Conservation (phyloP, 495 filamentous ascomycete genomes). For the Penicillium nucicola region DNA sequence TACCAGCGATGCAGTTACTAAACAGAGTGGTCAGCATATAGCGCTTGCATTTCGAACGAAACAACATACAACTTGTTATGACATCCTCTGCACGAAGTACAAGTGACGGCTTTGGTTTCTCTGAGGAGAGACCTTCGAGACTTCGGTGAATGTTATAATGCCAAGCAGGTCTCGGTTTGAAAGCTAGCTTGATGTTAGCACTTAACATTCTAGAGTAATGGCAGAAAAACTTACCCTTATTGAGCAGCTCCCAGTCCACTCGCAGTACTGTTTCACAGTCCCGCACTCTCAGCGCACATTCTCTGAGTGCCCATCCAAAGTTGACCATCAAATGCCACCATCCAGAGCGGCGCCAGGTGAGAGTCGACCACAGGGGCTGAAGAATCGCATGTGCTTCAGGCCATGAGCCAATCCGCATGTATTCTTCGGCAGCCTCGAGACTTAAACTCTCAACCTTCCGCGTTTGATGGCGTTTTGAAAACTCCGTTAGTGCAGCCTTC, state of each 20-base stretch:
- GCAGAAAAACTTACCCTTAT: slow-evolving; percentile 51
- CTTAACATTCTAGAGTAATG: not conserved
- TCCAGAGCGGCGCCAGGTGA: slow-evolving; percentile 71
- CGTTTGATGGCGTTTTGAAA: slow-evolving; percentile 57
- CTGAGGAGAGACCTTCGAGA: slow-evolving; percentile 51
- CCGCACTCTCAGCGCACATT: slow-evolving; percentile 62
- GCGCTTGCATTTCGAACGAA: not conserved
- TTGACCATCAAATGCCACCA: slow-evolving; percentile 79
- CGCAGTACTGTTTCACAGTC: slow-evolving; percentile 65
- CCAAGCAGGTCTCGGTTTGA: slow-evolving; percentile 58
- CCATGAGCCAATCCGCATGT: slow-evolving; percentile 62
- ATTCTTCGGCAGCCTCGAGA: slow-evolving; percentile 66
- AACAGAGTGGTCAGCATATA: not conserved
- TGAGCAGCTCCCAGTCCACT: slow-evolving; percentile 83
- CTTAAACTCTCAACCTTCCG: slow-evolving; percentile 66
- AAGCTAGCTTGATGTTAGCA: slow-evolving; percentile 42
- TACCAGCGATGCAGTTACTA: slow-evolving; percentile 66
- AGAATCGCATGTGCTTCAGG: slow-evolving; percentile 64
- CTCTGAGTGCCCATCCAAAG: slow-evolving; percentile 68
- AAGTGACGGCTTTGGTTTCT: slow-evolving; percentile 58
- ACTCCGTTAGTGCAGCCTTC: slow-evolving; percentile 61
- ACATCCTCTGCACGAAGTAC: slow-evolving; percentile 64
- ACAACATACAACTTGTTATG: slow-evolving; percentile 60
- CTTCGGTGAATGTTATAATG: slow-evolving; percentile 72
- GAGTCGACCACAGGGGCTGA: slow-evolving; percentile 65